Base-by-base conservation (phyloP, 352 stramenopile genomes). In the Globisporangium spinosum region DNA sequence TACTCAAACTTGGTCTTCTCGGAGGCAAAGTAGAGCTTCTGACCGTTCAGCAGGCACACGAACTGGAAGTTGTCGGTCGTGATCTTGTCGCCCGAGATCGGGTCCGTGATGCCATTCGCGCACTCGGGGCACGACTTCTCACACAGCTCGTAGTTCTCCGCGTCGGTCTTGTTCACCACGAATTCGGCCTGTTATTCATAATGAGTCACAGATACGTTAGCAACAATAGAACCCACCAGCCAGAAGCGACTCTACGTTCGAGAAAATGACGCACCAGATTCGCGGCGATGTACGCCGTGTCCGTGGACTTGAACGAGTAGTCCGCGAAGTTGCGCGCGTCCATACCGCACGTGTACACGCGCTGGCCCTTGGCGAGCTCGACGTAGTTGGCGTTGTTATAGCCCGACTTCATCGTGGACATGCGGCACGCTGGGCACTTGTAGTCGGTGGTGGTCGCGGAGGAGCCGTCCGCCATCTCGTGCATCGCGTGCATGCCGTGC, bases 11-110 rank as follows among this genome's bases (percentile, higher is more conserved):
- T 89, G 62, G 75, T 90, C 27, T 65, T 69, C 59, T 89, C 76
- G 23, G 85, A 91, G 32, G 82, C 77, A 64, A 95, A 95, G 76
- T 93, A 95, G 62, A 95, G 82, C 76, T 93, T 95, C 73, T 95
- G 87, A 62, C 82, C 87, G 45, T 90, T 90, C 10, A 64, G 69
- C 27, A 95, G 65, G 67, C 87, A 95, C 34, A 93, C 76, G 55
- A 83, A 90, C 49, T 88, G 76, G 70, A 81, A 93, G 69, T 87
- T 93, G 58, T 76, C 68, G 9, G 68, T 69, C 3, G 79, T 85
- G 56, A 94, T 71, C 13, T 67, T 58, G 51, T 78, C 77, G 29
- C 87, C 87, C 25, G 82, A 81, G 56, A 94, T 74, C 23, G 87
- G 87, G 68, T 93, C 84, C 3, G 67, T 79, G 47, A 94, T 66